Evolutionary conservation across 768 basidiomycete genomes (phyloP), one percentile per base, ranked within the genome.

Genomic region (Leccinum barrowsii): DNA sequence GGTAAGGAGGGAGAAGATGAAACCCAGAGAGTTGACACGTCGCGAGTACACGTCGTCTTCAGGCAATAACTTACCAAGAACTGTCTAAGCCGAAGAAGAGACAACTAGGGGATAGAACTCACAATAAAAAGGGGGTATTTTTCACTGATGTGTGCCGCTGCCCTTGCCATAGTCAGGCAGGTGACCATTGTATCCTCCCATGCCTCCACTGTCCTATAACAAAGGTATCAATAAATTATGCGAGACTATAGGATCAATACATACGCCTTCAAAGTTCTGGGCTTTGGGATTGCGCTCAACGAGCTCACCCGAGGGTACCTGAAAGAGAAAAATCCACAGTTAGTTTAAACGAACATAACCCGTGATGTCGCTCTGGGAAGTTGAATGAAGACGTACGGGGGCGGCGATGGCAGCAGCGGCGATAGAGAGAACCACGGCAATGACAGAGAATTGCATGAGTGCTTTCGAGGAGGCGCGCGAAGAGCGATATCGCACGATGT

Each of bases 381-480:
- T 17, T 21, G 17, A 21, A 42, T 7, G 13, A 15, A 21, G 34
- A 40, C 54, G 7, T 11, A 58, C 57, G 7, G 57, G 57, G 28
- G 46, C n/a, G 32, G 57, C 52, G 7, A 49, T 13, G 47, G 48
- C 35, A 7, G 19, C 48, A n/a, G 13, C 57, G 7, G 12, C 47
- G 4, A 35, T 19, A 7, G 47, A 35, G 40, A 56, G 21, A 42
- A 56, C 4, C 1, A 58, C 19, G 21, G 49, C 21, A 40, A 55
- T 32, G 34, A 19, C 37, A 32, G 53, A 58, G 47, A 58, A n/a
- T 17, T 55, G 26, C 57, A 58, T 58, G 44, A 21, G 35, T 24
- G 21, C 40, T 42, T 42, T 42, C 40, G n/a, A 19, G n/a, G 15
- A 15, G 40, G 37, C 17, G 7, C 40, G n/a, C n/a, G 40, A 8